phyloP scores from a whole-genome alignment of 2,329 filamentous ascomycete species.

The Monilinia fructigena region DNA sequence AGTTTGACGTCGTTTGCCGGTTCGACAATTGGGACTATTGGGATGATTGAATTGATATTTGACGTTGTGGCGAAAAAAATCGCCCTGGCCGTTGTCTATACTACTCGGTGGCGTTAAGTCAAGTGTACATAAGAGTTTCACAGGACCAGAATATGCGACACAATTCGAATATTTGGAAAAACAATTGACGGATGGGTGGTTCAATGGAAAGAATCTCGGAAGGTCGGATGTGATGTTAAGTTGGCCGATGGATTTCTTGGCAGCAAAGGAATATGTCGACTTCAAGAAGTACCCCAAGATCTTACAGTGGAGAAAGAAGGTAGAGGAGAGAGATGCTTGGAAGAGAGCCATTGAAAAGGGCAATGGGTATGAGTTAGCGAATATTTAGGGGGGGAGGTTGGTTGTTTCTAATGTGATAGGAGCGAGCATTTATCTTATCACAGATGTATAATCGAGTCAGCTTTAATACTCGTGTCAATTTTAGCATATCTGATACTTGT shows the following conservation, averaged over 20 bases:
- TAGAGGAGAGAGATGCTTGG: constrained; percentile 38
- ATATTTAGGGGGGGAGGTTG: background rate
- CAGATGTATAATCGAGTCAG: background rate
- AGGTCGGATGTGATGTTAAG: constrained; percentile 41
- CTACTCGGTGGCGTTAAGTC: constrained; percentile 28
- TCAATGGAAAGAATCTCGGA: constrained; percentile 39
- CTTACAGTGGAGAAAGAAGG: constrained; percentile 38
- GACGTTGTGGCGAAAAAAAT: constrained; percentile 10
- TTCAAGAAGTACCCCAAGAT: constrained; percentile 39
- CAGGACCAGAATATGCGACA: constrained; percentile 32
- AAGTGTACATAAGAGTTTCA: constrained; percentile 28
- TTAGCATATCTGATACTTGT: background rate
- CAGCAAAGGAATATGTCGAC: constrained; percentile 39
- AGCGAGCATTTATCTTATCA: background rate
- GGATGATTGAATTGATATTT: constrained; percentile 20
- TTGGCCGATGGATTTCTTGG: constrained; percentile 41
- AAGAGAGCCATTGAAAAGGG: constrained; percentile 40
- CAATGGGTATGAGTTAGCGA: constrained; percentile 39
- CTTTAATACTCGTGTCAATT: background rate
- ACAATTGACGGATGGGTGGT: constrained; percentile 37
- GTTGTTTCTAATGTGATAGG: background rate
- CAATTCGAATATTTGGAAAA: constrained; percentile 32
- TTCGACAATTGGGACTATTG: constrained; percentile 10
- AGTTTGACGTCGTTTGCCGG: constrained; percentile 29
- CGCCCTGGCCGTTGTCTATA: constrained; percentile 35